Conservation (phyloP, 208 protist genomes). For the Acanthamoeba triangularis region DNA sequence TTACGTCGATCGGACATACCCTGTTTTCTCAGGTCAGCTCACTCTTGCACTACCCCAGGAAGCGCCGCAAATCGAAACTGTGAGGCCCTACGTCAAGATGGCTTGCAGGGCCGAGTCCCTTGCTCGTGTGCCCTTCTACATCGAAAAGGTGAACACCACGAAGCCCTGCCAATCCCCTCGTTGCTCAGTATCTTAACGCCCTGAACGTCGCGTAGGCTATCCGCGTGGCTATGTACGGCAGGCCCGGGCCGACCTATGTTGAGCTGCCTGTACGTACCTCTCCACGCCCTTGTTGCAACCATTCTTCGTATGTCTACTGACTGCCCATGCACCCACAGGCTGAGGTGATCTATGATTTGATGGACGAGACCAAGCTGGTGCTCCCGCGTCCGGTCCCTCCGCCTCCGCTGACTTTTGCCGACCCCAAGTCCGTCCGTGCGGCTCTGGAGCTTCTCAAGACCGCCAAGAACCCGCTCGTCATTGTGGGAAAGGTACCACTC, state of each 20-base stretch:
- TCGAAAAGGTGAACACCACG: constrained; percentile 38
- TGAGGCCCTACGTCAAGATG: constrained; percentile 63
- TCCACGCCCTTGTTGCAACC: not conserved
- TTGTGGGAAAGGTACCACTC: constrained; percentile 66
- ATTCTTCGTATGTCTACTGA: not conserved
- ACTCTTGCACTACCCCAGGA: not conserved
- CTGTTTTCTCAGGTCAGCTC: not conserved
- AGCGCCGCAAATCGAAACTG: constrained; percentile 72
- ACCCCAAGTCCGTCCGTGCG: constrained; percentile 38
- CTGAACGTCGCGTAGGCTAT: constrained; percentile 49
- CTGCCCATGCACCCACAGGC: not conserved
- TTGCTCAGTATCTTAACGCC: not conserved
- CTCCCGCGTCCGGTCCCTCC: constrained; percentile 28
- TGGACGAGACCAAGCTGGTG: constrained; percentile 57
- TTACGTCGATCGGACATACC: too few species aligned
- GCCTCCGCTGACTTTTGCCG: constrained; percentile 53
- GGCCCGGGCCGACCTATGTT: constrained; percentile 79
- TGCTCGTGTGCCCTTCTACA: constrained; percentile 59
- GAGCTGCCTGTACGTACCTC: constrained; percentile 71
- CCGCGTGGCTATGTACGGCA: constrained; percentile 71
- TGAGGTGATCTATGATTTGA: constrained; percentile 42
- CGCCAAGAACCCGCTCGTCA: constrained; percentile 61
- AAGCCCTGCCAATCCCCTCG: not conserved
- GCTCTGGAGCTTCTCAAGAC: constrained; percentile 57
- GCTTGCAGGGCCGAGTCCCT: constrained; percentile 48